Evolutionary conservation across 2,329 filamentous ascomycete genomes (phyloP).

Genomic region (Fusarium heterosporum): DNA sequence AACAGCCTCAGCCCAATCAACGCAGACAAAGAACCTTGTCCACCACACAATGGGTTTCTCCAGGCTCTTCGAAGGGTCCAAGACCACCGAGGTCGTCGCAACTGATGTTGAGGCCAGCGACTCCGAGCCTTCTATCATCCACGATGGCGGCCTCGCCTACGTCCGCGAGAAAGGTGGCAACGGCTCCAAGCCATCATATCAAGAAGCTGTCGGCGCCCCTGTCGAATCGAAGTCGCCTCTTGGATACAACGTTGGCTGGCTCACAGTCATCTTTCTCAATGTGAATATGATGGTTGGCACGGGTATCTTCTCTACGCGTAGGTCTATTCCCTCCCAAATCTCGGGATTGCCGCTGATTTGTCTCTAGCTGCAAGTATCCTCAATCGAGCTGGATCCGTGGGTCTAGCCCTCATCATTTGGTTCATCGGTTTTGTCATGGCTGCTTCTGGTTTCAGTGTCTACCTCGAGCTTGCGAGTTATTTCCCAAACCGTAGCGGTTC

Average conservation of each 20-base stretch:
- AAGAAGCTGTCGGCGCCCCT: slow-evolving; percentile 71
- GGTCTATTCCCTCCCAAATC: too few species aligned
- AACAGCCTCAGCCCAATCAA: background rate
- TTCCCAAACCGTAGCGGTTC: slow-evolving; percentile 75
- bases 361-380: slow-evolving; percentile 60
- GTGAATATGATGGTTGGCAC: slow-evolving; percentile 73
- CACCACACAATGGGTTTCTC: slow-evolving; percentile 22
- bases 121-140: slow-evolving; percentile 31
- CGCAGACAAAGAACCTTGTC: too few species aligned
- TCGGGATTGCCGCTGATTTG: too few species aligned
- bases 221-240: slow-evolving; percentile 69
- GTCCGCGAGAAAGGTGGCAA: slow-evolving; percentile 58
- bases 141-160: slow-evolving; percentile 38
- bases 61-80: slow-evolving; percentile 21
- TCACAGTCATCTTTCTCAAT: slow-evolving; percentile 70
- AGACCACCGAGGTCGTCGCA: slow-evolving; percentile 4
- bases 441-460: slow-evolving; percentile 65
- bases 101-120: slow-evolving; percentile 28
- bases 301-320: slow-evolving; percentile 73
- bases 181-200: slow-evolving; percentile 62
- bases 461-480: slow-evolving; percentile 72
- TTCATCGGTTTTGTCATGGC: slow-evolving; percentile 71
- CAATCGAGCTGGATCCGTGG: slow-evolving; percentile 69
- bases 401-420: slow-evolving; percentile 73
- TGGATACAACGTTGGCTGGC: slow-evolving; percentile 67